Evolutionary conservation across 768 basidiomycete genomes (phyloP), one percentile per base, ranked within the genome.

Genomic region (Calocybe cyanea): DNA sequence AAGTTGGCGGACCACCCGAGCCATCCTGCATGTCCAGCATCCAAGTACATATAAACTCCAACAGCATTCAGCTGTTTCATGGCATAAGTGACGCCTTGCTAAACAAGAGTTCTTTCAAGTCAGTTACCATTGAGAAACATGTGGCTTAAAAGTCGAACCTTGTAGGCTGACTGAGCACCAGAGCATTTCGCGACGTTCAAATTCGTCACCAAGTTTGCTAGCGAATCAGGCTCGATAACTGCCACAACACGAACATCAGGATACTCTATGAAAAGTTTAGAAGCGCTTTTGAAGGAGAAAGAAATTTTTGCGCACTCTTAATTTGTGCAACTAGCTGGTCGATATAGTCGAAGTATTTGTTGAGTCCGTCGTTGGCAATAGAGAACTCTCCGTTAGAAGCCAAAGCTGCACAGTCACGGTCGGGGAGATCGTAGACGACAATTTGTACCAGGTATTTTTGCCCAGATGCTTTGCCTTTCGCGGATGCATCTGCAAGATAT

Each of bases 201-300:
- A 73, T 83, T 84, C 58, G 81, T 83, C 56, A 84, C 81, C 55
- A 85, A 57, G 68, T 83, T 83, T 48, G 80, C 81, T 37, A 85
- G 65, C 33, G 80, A 81, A 61, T 83, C 82, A 50, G 82, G 81
- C 61, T 83, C 81, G 43, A 81, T 73, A 59, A 81, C 78, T 39
- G 81, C 80, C 35, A 83, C 72, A 50, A 84, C 76, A 42, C 77
- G 75, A 52, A 81, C 79, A 54, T 76, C 70, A 38, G 81, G 81
- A 69, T 65, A 81, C 49, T 71, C 76, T 76, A 40, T 7, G 30
- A 18, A 17, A 36, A 20, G 11, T 11, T 48, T 1, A 56, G 28
- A 14, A 30, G n/a, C n/a, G n/a, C n/a, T 19, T 36, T 14, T 36
- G 39, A 13, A 38, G 25, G 28, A 19, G 37, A 44, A 45, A 21